Evolutionary conservation across 352 stramenopile genomes (phyloP), one percentile per base, ranked within the genome.

Genomic region (Phytophthora cajani): DNA sequence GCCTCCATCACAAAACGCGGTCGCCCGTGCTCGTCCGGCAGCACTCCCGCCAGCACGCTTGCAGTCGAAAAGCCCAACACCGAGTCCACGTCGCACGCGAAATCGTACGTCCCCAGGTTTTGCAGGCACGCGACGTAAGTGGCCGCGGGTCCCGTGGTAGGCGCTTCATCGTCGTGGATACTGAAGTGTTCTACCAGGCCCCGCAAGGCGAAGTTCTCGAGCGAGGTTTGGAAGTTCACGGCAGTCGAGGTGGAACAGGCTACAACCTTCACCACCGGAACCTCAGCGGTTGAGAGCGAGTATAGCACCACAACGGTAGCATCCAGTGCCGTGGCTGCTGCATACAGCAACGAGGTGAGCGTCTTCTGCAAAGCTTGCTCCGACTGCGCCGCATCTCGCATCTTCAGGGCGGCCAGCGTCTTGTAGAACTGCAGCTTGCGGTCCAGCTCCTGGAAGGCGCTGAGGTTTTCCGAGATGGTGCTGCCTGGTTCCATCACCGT

Each of bases 1-100:
- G 79, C 85, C 42, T 92, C 85, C 5, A 92, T 57, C 16, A 92
- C 72, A 58, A 90, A 91, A 11, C 87, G 81, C 8, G 78, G 79
- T 36, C 77, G 79, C 2, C 75, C 76, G 19, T 68, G 64, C 40
- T 89, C 85, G 44, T 90, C 83, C 7, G 81, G 69, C 52, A 92
- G 79, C 11, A 72, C 70, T 49, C 71, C 67, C 7, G 67, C 71
- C 50, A 78, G 62, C 11, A 78, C 71, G 19, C 67, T 75, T 6
- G 62, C 51, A 23, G 72, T 74, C 16, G 72, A 56, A 23, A 77
- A 40, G 2, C 72, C 68, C 23, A 76, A 44, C 17, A 71, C 65
- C 0, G 71, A 82, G 40, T 92, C 85, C 12, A 92, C 74, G 17
- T 91, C 85, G 36, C 64, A 72, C 2, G 67, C 30, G 9, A 51